Evolutionary conservation across 1,139 yeast genomes (phyloP).

Genomic region (Yamadazyma jaroonii): DNA sequence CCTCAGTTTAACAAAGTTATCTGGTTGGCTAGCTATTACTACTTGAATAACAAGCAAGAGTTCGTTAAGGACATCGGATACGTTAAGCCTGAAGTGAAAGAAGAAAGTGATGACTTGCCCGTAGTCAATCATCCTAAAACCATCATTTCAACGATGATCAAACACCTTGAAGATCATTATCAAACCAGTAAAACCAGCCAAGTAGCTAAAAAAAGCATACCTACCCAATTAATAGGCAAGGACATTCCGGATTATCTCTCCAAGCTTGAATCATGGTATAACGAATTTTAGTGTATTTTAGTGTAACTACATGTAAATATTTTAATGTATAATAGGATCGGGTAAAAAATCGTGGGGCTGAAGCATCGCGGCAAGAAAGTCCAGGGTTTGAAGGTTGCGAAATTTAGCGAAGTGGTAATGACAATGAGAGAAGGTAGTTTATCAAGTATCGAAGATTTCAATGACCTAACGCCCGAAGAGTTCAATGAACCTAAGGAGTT

Average conservation of each 20-base stretch:
- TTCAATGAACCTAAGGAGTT: too few relatives aligned
- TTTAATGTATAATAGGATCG: too few relatives aligned
- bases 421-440: too few relatives aligned
- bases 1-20: slow-evolving; percentile 72
- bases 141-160: slow-evolving; percentile 5
- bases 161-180: slow-evolving; percentile 24
- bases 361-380: too few relatives aligned
- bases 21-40: slow-evolving; percentile 60
- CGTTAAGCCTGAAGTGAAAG: too few relatives aligned
- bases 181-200: slow-evolving; percentile 26
- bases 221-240: slow-evolving; percentile 23
- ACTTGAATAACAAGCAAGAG: slow-evolving; percentile 25
- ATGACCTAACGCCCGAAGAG: too few relatives aligned
- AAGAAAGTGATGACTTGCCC: not conserved
- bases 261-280: slow-evolving; percentile 6
- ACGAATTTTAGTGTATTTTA: too few relatives aligned
- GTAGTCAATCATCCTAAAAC: slow-evolving; percentile 1
- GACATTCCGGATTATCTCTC: slow-evolving; percentile 19
- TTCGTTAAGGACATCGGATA: slow-evolving; percentile 20
- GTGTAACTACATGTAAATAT: too few relatives aligned
- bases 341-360: too few relatives aligned
- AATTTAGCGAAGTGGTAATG: too few relatives aligned
- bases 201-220: slow-evolving; percentile 29
- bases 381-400: too few relatives aligned
- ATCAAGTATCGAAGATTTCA: too few relatives aligned